phyloP scores from a whole-genome alignment of 495 filamentous ascomycete species.

The Halenospora varia region DNA sequence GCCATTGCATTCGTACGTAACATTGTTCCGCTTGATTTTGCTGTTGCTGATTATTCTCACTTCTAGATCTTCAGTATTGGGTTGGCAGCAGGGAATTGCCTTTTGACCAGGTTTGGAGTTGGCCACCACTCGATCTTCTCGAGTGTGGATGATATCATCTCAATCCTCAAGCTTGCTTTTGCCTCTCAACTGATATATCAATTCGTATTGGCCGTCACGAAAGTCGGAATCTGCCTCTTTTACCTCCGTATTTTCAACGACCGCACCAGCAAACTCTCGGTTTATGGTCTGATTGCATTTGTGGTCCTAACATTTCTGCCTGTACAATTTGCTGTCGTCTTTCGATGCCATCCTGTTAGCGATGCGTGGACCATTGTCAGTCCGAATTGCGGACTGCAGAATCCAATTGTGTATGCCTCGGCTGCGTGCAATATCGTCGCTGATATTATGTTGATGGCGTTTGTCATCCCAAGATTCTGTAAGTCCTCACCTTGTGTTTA shows the following conservation, averaged over 20 bases:
- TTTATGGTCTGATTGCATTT: slow-evolving; percentile 5
- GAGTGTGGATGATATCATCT: background rate
- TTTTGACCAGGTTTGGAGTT: slow-evolving; percentile 3
- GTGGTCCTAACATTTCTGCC: background rate
- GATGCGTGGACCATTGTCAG: slow-evolving; percentile 1
- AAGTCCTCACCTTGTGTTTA: background rate
- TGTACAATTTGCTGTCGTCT: slow-evolving; percentile 1
- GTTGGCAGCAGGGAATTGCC: background rate
- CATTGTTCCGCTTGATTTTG: too few species aligned
- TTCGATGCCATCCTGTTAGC: slow-evolving; percentile 1
- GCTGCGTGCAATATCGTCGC: slow-evolving; percentile 4
- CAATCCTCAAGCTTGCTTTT: background rate
- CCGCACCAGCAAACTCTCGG: background rate
- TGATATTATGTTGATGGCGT: slow-evolving; percentile 12
- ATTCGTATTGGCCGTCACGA: background rate
- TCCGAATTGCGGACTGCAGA: background rate
- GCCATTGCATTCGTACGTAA: background rate
- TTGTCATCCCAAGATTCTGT: slow-evolving; percentile 15
- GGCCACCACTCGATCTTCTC: background rate
- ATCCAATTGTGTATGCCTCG: background rate
- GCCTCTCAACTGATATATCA: background rate
- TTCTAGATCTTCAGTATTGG: background rate
- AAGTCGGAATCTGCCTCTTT: slow-evolving; percentile 9
- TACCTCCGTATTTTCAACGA: slow-evolving; percentile 10
- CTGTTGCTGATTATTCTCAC: too few species aligned